A percentile compares a stretch with the other conserved stretches of the same genome.
These are phyloP conservation scores for Claviceps pazoutovae DNA, from an alignment of 2,329 filamentous ascomycete species.

Conservation along the genomic window DNA sequence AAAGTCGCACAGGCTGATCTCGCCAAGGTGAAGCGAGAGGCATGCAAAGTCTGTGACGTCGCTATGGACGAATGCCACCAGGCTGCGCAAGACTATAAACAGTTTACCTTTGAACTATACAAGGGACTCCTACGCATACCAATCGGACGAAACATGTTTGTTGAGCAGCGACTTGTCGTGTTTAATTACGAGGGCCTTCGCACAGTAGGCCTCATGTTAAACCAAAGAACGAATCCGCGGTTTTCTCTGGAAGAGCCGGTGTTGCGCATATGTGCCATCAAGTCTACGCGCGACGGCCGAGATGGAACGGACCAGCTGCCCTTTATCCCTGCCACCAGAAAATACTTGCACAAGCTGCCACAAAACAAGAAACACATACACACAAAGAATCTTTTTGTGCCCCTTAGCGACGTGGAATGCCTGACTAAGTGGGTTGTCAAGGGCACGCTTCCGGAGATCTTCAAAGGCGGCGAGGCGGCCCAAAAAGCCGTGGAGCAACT, in stretches of 20 bases:
- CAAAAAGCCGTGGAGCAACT: conserved; percentile 53
- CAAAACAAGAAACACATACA: conserved; percentile 52
- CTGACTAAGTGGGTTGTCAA: conserved; percentile 56
- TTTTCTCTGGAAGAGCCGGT: conserved; percentile 43
- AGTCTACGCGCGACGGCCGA: conserved; percentile 50
- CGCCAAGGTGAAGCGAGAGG: conserved; percentile 74
- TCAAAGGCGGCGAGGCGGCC: conserved; percentile 35
- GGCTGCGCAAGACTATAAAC: conserved; percentile 65
- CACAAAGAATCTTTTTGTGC: conserved; percentile 54
- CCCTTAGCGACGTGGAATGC: conserved; percentile 68
- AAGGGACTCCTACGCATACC: conserved; percentile 64
- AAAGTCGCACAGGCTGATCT: conserved; percentile 84
- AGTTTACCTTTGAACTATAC: conserved; percentile 70
- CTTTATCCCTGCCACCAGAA: conserved; percentile 59
- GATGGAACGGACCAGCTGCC: conserved; percentile 78
- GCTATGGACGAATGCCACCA: conserved; percentile 71
- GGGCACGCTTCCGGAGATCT: conserved; percentile 46
- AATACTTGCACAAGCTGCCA: conserved; percentile 53
- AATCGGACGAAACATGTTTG: conserved; percentile 67
- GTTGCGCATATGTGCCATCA: conserved; percentile 68
- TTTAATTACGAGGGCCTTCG: conserved; percentile 76
- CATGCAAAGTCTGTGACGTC: conserved; percentile 68
- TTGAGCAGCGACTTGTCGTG: conserved; percentile 61
- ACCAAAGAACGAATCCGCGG: conserved; percentile 57
- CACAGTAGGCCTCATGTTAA: conserved; percentile 65